Evolutionary conservation across 257 asterid species (phyloP), one percentile per base, ranked within the genome.

Genomic region (Cinchona pubescens): DNA sequence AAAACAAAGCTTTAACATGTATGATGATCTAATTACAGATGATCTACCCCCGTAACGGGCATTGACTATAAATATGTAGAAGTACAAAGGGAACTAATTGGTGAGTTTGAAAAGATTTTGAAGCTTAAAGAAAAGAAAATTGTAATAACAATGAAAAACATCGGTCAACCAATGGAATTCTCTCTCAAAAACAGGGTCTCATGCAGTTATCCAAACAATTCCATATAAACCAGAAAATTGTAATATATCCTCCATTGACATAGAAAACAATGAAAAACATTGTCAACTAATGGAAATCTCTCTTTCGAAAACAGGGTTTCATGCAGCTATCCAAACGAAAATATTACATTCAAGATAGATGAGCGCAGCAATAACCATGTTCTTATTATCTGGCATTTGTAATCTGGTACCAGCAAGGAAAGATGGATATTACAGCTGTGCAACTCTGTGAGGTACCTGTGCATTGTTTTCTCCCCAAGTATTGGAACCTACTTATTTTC

Each of bases 321-420:
- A 21, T 93, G 98, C 85, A 91, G 80, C 90, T 93, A 91, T 67
- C 88, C 94, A 3, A 79, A 79, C 87, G 86, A 77, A 83, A 91
- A 91, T 73, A 88, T 88, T 38, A 85, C 94, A 27, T 78, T 91
- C 70, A 87, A 88, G 86, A 93, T 91, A 27, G 90, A 90, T 6
- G 93, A 88, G 45, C 87, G 71, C 84, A 93, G 98, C 87, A 84
- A 74, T 73, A 73, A 88, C 82, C 96, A n/a, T n/a, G n/a, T n/a
- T n/a, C 98, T 77, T 75, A 91, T 74, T 93, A 93, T 79, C 79
- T 91, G 77, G 97, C 90, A 63, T 92, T 92, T 45, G 94, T 87
- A 30, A 88, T 92, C 72, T 81, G 90, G 98, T 74, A 91, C 68
- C 96, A 92, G 73, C 94, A 89, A 82, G 98, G 98, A 72, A 84